Conservation (phyloP, 1,284 basidiomycete genomes). For the Xanthoconium separans region DNA sequence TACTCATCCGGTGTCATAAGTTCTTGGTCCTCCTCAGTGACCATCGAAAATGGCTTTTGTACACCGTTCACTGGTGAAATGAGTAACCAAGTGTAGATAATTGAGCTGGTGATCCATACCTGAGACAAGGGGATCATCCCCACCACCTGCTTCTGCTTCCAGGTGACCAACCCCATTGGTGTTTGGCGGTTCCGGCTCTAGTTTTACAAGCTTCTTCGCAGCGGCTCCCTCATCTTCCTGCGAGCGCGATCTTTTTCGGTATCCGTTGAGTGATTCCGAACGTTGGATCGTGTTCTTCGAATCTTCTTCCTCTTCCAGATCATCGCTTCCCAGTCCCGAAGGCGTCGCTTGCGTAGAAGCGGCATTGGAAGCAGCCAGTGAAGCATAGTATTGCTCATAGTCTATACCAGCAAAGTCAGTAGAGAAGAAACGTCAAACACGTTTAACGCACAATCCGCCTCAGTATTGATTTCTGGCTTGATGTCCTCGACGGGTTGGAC, state of each 20-base stretch:
- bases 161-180: slow-evolving; percentile 1
- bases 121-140: slow-evolving; percentile 52
- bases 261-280: slow-evolving; percentile 64
- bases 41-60: slow-evolving; percentile 63
- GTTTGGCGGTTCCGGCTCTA: slow-evolving; percentile 28
- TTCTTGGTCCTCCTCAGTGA: slow-evolving; percentile 82
- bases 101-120: slow-evolving; percentile 45
- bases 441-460: slow-evolving; percentile 58
- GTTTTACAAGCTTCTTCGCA: slow-evolving; percentile 47
- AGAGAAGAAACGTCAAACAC: not conserved
- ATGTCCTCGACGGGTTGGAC: slow-evolving; percentile 40
- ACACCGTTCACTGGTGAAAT: slow-evolving; percentile 60
- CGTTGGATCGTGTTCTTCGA: slow-evolving; percentile 62
- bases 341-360: slow-evolving; percentile 61
- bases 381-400: slow-evolving; percentile 78
- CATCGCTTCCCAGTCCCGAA: slow-evolving; percentile 47
- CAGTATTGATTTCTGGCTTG: slow-evolving; percentile 56
- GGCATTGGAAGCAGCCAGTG: slow-evolving; percentile 60
- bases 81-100: not conserved
- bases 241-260: slow-evolving; percentile 69
- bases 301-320: slow-evolving; percentile 65
- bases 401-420: slow-evolving; percentile 40
- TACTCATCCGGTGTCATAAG: slow-evolving; percentile 85
- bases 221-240: slow-evolving; percentile 51
- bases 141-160: not conserved